phyloP scores from a whole-genome alignment of 108 stramenopile species.

The Cyclotella cryptica region DNA sequence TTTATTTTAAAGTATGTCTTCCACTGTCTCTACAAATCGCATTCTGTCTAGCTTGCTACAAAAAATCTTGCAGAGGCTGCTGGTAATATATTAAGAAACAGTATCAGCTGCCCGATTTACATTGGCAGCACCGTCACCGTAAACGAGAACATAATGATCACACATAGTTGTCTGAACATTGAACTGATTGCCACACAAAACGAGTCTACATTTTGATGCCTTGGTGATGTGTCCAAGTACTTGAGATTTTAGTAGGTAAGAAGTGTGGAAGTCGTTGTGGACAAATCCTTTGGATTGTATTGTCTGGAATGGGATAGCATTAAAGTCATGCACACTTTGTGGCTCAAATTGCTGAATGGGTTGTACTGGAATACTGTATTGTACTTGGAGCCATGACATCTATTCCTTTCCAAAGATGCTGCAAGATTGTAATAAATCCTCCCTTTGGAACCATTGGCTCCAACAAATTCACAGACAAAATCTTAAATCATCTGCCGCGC shows the following conservation, averaged over 20 bases:
- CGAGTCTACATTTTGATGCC: background rate
- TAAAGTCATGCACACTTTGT: background rate
- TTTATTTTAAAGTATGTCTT: no score
- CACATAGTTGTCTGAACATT: background rate
- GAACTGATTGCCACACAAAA: background rate
- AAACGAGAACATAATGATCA: background rate
- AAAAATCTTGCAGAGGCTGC: no score
- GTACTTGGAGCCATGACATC: background rate
- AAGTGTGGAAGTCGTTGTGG: background rate
- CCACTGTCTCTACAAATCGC: no score
- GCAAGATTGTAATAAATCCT: background rate
- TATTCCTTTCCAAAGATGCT: background rate
- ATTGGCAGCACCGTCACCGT: background rate
- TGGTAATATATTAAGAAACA: no score
- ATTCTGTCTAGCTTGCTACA: no score
- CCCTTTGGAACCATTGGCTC: conserved; percentile 1
- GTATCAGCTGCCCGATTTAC: conserved; percentile 2
- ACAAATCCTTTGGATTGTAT: background rate
- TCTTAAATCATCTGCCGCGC: background rate
- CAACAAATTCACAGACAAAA: background rate
- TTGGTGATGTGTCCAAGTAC: background rate
- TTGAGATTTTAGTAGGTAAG: background rate
- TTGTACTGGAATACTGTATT: background rate
- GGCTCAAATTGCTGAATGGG: background rate
- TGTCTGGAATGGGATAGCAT: background rate